phyloP scores from a whole-genome alignment of 768 basidiomycete species.

The Naganishia antarctica region DNA sequence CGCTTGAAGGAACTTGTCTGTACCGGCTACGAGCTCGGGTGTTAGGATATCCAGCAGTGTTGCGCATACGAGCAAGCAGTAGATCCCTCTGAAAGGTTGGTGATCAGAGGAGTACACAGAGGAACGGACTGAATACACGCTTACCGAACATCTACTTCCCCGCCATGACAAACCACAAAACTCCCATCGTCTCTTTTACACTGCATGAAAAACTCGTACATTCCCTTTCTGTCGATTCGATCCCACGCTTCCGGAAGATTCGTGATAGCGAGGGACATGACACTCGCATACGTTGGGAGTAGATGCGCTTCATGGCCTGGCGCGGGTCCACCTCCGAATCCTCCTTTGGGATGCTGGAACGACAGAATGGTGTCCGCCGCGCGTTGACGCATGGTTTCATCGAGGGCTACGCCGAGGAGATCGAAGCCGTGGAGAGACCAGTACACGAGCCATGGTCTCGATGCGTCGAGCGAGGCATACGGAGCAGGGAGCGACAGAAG shows the following conservation, averaged over 20 bases:
- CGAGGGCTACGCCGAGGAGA: conserved; percentile 68
- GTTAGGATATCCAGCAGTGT: conserved; percentile 80
- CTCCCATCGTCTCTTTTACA: conserved; percentile 90
- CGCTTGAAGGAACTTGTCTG: conserved; percentile 67
- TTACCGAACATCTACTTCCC: conserved; percentile 90
- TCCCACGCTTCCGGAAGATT: conserved; percentile 63
- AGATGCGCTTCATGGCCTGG: conserved; percentile 79
- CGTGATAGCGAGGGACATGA: conserved; percentile 71
- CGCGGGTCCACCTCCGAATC: conserved; percentile 76
- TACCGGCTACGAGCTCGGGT: conserved; percentile 73
- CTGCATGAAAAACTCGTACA: conserved; percentile 85
- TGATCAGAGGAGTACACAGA: too few relatives aligned
- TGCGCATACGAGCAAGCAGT: conserved; percentile 81
- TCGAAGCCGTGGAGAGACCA: conserved; percentile 86
- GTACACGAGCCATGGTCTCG: conserved; percentile 89
- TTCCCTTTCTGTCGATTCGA: conserved; percentile 68
- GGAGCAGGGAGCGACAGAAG: conserved; percentile 72
- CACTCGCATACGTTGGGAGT: conserved; percentile 80
- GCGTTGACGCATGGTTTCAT: conserved; percentile 70
- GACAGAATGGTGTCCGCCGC: conserved; percentile 72
- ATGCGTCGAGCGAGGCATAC: conserved; percentile 83
- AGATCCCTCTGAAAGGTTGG: conserved; percentile 68
- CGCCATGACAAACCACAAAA: conserved; percentile 78
- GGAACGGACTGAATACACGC: conserved; percentile 34
- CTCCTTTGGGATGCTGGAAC: conserved; percentile 80